Percentiles rank a stretch among this genome's conserved stretches.
These are phyloP conservation scores for Aspergillus tanneri DNA, from an alignment of 2,329 filamentous ascomycete species.

Conservation along the genomic window DNA sequence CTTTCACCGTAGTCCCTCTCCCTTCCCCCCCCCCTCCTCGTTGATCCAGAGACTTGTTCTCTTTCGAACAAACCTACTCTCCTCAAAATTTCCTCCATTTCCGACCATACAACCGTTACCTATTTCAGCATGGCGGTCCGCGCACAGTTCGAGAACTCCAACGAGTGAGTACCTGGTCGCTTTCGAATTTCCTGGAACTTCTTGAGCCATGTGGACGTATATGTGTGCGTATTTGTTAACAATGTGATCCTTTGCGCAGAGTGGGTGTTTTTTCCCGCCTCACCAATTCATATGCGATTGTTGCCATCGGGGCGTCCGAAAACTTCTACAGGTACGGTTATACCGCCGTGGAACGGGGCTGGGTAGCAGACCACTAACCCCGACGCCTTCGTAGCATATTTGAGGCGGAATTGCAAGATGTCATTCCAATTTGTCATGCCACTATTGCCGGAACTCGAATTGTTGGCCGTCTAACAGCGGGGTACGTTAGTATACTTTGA, in stretches of 20 bases:
- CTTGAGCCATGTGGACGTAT: background rate
- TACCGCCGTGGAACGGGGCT: background rate
- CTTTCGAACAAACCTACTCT: background rate
- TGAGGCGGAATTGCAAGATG: slow-evolving; percentile 94
- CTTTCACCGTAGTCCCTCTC: background rate
- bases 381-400: slow-evolving; percentile 65
- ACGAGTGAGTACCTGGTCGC: slow-evolving; percentile 40
- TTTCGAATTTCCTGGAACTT: background rate
- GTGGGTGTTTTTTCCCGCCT: slow-evolving; percentile 96
- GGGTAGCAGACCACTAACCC: background rate
- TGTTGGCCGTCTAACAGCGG: slow-evolving; percentile 90
- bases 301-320: slow-evolving; percentile 91
- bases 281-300: slow-evolving; percentile 94
- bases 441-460: slow-evolving; percentile 97
- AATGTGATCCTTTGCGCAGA: too few species aligned
- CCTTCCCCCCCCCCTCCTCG: background rate
- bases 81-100: background rate
- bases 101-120: slow-evolving; percentile 1
- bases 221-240: too few species aligned
- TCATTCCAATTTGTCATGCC: slow-evolving; percentile 93
- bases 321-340: slow-evolving; percentile 84
- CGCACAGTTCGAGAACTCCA: slow-evolving; percentile 52
- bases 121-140: slow-evolving; percentile 46
- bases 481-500: slow-evolving; percentile 52
- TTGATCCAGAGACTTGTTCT: background rate